A percentile compares a stretch with the other conserved stretches of the same genome.
These are phyloP conservation scores for Sporopachydermia quercuum DNA, from an alignment of 805 yeast genomes.

Conservation along the genomic window DNA sequence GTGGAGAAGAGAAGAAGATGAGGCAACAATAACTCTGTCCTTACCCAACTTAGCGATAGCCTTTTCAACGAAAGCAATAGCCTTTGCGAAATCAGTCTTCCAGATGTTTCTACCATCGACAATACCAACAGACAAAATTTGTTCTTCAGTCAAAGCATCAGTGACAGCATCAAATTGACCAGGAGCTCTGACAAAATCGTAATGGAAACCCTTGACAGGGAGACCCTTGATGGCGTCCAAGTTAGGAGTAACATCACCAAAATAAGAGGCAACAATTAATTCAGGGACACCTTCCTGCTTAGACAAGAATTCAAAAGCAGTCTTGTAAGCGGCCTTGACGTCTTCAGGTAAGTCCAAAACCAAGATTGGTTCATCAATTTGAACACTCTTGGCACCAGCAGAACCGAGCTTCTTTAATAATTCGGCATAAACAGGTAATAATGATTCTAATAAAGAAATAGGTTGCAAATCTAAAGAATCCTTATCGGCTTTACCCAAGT, in stretches of 20 bases:
- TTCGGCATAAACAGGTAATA: constrained; percentile 88
- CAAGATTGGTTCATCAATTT: constrained; percentile 94
- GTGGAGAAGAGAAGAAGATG: constrained; percentile 94
- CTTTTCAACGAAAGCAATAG: constrained; percentile 65
- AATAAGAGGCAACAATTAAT: constrained; percentile 78
- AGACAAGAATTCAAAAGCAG: constrained; percentile 68
- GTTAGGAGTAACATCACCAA: constrained; percentile 98
- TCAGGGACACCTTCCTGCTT: constrained; percentile 60
- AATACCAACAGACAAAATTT: constrained; percentile 88
- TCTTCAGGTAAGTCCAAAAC: constrained; percentile 84
- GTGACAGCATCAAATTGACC: constrained; percentile 84
- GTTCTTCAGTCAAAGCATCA: constrained; percentile 48
- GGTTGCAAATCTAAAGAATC: constrained; percentile 94
- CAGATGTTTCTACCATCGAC: constrained; percentile 99
- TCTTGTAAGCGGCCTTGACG: constrained; percentile 75
- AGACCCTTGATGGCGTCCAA: constrained; percentile 73
- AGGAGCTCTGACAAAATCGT: constrained; percentile 91
- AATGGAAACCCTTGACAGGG: constrained; percentile 93
- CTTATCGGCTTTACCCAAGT: constrained; percentile 96
- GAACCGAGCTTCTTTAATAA: constrained; percentile 72
- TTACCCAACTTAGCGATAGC: constrained; percentile 78
- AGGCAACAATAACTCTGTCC: constrained; percentile 77
- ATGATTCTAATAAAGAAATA: constrained; percentile 72
- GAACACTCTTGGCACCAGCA: constrained; percentile 93
- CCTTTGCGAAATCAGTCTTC: constrained; percentile 90